phyloP scores from a whole-genome alignment of 192 early-diverging fungal genomes.

The Geranomyces variabilis region DNA sequence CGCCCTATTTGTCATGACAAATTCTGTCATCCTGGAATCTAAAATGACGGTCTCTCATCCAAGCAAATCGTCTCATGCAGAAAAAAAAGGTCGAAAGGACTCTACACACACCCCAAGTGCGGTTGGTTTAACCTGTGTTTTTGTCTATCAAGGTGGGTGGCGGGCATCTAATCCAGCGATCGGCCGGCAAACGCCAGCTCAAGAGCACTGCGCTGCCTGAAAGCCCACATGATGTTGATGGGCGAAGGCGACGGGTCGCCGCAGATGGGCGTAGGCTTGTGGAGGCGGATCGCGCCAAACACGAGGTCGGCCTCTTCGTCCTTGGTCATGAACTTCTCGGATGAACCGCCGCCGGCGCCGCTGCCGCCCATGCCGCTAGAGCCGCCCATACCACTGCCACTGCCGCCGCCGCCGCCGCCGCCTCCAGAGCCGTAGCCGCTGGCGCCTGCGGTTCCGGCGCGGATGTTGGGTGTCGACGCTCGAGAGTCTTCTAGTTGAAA shows the following conservation, averaged over 20 bases:
- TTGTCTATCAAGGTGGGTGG: too few relatives aligned
- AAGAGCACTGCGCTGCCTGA: slow-evolving; percentile 12
- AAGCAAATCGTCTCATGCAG: too few relatives aligned
- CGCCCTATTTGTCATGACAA: too few relatives aligned
- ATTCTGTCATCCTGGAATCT: too few relatives aligned
- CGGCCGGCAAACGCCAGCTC: slow-evolving; percentile 14
- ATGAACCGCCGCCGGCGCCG: background rate
- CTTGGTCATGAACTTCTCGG: slow-evolving; percentile 50
- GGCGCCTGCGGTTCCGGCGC: background rate
- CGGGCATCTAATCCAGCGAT: background rate
- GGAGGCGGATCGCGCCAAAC: slow-evolving; percentile 63
- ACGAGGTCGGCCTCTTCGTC: slow-evolving; percentile 77
- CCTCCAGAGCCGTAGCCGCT: background rate
- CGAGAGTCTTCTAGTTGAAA: background rate
- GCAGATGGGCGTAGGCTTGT: slow-evolving; percentile 66
- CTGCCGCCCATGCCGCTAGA: background rate
- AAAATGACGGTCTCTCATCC: too few relatives aligned
- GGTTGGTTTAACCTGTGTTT: too few relatives aligned
- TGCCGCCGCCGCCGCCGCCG: background rate
- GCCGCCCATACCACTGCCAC: background rate
- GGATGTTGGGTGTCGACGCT: background rate
- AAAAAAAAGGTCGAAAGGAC: too few relatives aligned
- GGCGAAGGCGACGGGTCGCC: background rate
- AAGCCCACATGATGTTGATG: slow-evolving; percentile 16
- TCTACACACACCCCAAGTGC: too few relatives aligned